Evolutionary conservation across 2,329 filamentous ascomycete genomes (phyloP), one percentile per base, ranked within the genome.

Genomic region (Pseudopithomyces maydicus): DNA sequence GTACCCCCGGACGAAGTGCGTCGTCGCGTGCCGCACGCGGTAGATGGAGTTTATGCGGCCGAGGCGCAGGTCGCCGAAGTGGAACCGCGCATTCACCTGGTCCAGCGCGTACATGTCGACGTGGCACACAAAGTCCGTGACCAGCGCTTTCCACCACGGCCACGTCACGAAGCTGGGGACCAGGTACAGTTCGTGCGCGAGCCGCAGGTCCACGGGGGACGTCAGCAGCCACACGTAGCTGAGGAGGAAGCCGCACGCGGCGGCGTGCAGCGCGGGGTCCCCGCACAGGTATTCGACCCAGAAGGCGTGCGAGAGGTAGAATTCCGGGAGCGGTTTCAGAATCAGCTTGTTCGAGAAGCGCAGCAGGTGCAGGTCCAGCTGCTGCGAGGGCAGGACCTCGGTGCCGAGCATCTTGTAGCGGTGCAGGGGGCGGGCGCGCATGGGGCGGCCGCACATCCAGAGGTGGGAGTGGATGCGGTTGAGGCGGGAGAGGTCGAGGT

Each of bases 1-100:
- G 45, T 77, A 77, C 3, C 74, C 74, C 17, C 74, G 70, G 1
- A 77, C 71, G 38, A 75, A 77, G 50, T 76, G 68, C 26, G 68
- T 71, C 38, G 46, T 51, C 29, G 68, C 61, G 61, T 66, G 74
- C 20, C 71, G 66, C 3, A 60, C 68, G 26, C 74, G 68, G 54
- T 76, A 77, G 22, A 71, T 74, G 10, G 65, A 61, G 48, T 77
- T 77, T 48, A 77, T 71, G 12, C 75, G 62, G 0, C 72, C 68
- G 1, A 76, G 60, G 0, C 73, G 62, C 32, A 75, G 52, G 42
- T 76, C 74, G 14, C 74, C 74, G 48, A 73, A 76, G 19, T 72
- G 67, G 54, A 70, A 77, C 1, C 74, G 74, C 42, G 66, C 59
- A 56, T 77, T 74, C n/a, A 77, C 70, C 38, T 73, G 64, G 38